phyloP scores from a whole-genome alignment of 495 filamentous ascomycete genomes.

The Cryomyces antarcticus region DNA sequence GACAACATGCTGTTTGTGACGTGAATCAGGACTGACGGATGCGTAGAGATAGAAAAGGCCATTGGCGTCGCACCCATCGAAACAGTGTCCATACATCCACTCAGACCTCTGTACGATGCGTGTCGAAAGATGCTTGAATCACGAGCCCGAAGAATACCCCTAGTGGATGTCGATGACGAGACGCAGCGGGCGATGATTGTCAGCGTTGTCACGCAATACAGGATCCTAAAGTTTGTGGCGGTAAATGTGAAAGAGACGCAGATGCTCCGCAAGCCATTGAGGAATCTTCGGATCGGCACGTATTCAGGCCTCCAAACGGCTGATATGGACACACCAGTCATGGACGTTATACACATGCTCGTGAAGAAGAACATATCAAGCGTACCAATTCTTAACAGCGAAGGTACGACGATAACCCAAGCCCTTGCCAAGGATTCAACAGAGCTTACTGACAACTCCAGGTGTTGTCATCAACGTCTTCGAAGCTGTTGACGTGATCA shows the following conservation, averaged over 20 bases:
- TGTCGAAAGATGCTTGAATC: constrained; percentile 88
- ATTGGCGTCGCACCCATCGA: constrained; percentile 81
- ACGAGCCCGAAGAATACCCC: constrained; percentile 75
- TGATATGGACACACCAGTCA: constrained; percentile 78
- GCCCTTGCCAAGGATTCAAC: too few species aligned
- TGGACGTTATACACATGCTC: constrained; percentile 87
- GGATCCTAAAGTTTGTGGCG: constrained; percentile 94
- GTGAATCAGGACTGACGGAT: constrained; percentile 1
- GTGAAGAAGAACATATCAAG: constrained; percentile 86
- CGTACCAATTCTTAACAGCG: constrained; percentile 75
- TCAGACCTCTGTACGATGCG: constrained; percentile 79
- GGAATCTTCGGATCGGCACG: constrained; percentile 70
- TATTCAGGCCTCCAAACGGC: constrained; percentile 66
- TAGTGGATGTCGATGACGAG: constrained; percentile 90
- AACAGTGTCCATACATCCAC: constrained; percentile 85
- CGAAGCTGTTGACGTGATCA: constrained; percentile 92
- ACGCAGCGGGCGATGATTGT: constrained; percentile 84
- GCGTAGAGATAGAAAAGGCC: constrained; percentile 75
- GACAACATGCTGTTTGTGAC: not conserved
- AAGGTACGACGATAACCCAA: constrained; percentile 26
- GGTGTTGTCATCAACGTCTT: constrained; percentile 83
- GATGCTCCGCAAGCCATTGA: constrained; percentile 68
- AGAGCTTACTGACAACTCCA: constrained; percentile 8
- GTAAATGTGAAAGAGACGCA: constrained; percentile 89
- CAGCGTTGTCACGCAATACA: constrained; percentile 91